Evolutionary conservation across 768 basidiomycete genomes (phyloP), one percentile per base, ranked within the genome.

Genomic region (Pulveroboletus sp.): DNA sequence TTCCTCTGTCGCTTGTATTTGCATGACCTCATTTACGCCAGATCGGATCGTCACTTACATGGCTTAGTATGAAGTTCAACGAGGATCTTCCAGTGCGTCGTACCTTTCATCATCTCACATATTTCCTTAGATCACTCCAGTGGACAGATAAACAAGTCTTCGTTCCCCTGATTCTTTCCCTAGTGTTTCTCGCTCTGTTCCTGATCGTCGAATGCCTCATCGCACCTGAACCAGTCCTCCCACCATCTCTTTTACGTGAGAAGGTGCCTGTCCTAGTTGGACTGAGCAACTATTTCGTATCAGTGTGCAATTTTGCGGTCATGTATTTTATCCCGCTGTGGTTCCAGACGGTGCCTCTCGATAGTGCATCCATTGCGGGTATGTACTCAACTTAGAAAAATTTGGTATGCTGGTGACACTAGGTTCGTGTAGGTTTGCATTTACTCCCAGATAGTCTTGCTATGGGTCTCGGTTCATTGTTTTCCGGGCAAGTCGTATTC

Each of bases 311-410:
- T 60, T 85, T 90, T 40, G 71, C 82, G 1, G 75, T 89, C 55
- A 86, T 78, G 62, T 91, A 87, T 64, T 89, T 84, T 64, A 78
- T 82, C 62, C 88, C 89, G 4, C 77, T 85, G 62, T 90, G 86
- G 85, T 90, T 90, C 62, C 85, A 90, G 63, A 88, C 84, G 0
- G 88, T 90, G 2, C 72, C 79, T 61, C 60, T 87, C 33, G 79
- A 83, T 13, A 84, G 73, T 38, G 83, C 87, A 19, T 80, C 84
- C 10, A 81, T 75, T 6, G 84, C 84, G 1, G 83, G 83, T 81
- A 51, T 9, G 52, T 47, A 6, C 20, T n/a, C 32, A 25, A 12
- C 27, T 29, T 10, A 2, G 3, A 9, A 6, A 7, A 7, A 35
- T 11, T 17, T 9, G 27, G 20, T 7, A 10, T 9, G 6, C 10